These are phyloP conservation scores for Epithele typhae DNA, from an alignment of 768 basidiomycete species.

Conservation along the genomic window DNA sequence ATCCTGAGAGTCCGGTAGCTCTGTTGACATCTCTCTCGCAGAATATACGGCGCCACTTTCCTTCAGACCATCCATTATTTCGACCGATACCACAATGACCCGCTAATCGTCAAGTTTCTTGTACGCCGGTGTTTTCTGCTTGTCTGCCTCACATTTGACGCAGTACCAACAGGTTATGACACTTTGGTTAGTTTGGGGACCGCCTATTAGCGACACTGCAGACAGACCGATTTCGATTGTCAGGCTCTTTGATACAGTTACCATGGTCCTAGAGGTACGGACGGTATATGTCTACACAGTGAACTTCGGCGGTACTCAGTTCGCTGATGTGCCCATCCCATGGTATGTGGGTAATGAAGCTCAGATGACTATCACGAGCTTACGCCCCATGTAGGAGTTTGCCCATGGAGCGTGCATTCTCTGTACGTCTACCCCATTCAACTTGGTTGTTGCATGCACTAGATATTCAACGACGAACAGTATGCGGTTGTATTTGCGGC, in stretches of 20 bases:
- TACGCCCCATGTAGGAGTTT: not conserved
- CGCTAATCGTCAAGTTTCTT: conserved; percentile 5
- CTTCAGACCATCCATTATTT: conserved; percentile 12
- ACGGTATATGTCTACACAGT: conserved; percentile 9
- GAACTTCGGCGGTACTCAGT: not conserved
- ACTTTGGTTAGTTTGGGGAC: too few relatives aligned
- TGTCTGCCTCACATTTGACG: too few relatives aligned
- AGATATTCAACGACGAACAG: not conserved
- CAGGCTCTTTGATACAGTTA: conserved; percentile 8
- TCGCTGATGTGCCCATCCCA: conserved; percentile 4
- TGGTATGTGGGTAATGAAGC: conserved; percentile 7
- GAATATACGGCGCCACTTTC: conserved; percentile 15
- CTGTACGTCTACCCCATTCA: not conserved
- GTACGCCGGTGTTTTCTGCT: too few relatives aligned
- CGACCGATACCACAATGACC: conserved; percentile 7
- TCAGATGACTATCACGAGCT: too few relatives aligned
- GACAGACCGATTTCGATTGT: too few relatives aligned
- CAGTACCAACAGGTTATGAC: conserved; percentile 2
- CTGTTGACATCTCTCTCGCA: not conserved
- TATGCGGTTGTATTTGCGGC: conserved; percentile 8
- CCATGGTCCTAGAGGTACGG: conserved; percentile 5
- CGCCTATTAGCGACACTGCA: too few relatives aligned
- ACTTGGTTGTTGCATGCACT: too few relatives aligned
- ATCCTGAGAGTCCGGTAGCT: not conserved
- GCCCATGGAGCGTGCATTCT: conserved; percentile 9